Base-by-base conservation (phyloP, 2,329 filamentous ascomycete species). In the Knufia petricola region DNA sequence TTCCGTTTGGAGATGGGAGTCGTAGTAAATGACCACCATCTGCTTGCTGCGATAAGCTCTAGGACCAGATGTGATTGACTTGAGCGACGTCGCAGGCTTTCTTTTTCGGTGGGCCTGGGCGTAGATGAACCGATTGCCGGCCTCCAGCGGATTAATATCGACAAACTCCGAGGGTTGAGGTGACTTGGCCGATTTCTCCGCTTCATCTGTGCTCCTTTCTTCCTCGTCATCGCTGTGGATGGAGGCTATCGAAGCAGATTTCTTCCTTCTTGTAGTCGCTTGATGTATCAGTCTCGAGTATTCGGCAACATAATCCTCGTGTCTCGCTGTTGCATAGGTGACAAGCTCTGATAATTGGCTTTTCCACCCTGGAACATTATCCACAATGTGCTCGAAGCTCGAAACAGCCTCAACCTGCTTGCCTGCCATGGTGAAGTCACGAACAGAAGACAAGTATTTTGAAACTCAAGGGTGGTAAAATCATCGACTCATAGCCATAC, bases 21-120 rank as follows among this genome's bases (percentile, higher is more conserved):
- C 89, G 63, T 95, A 95, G 66, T 87, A 89, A n/a, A 95, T 85
- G 34, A 92, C 82, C 40, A 90, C 82, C 74, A 87, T 84, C 50
- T 76, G 82, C 55, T 84, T 78, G 2, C 80, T 81, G 48, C 85
- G 80, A 62, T 84, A 84, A 53, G 79, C 78, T 26, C 15, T 21
- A 23, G 59, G 56, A 15, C 56, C 59, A 8, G 60, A 61, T 13
- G 66, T 60, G 6, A 49, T 56, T 1, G 64, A 65, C 9, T 60
- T 57, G 26, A 64, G 49, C 1, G 65, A 68, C 4, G 60, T 54
- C 12, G 54, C 57, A 19, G 64, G 59, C 36, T 65, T 63, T 10
- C 61, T 56, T 28, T 61, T 62, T 15, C 63, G 64, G 50, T 68
- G 69, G 21, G 64, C 63, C 40, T 59, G 61, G 15, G 59, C 49